A percentile compares a stretch with the other conserved stretches of the same genome.
Conservation (phyloP, 2,329 filamentous ascomycete species). For the Byssoonygena ceratinophila region DNA sequence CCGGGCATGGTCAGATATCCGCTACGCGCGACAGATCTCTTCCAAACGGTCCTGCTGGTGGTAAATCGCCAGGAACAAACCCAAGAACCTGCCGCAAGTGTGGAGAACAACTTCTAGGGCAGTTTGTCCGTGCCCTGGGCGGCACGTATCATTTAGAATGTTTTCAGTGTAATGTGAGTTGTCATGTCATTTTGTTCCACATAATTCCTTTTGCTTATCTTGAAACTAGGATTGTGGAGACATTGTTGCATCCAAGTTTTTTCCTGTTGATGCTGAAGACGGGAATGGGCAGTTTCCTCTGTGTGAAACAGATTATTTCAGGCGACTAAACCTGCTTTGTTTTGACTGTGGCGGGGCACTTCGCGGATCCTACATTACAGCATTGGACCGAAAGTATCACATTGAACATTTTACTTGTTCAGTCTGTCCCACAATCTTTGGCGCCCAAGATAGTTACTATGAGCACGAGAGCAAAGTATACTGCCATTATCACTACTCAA, state of each 20-base stretch:
- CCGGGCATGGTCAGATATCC: slow-evolving; percentile 24
- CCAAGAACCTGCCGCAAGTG: slow-evolving; percentile 70
- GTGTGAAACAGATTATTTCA: slow-evolving; percentile 96
- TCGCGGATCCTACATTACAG: slow-evolving; percentile 94
- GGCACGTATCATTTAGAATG: slow-evolving; percentile 95
- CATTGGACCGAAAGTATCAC: slow-evolving; percentile 94
- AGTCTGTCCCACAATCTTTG: slow-evolving; percentile 93
- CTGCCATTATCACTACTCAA: slow-evolving; percentile 98
- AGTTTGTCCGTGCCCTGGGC: slow-evolving; percentile 88
- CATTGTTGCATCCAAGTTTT: slow-evolving; percentile 98
- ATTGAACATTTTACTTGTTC: slow-evolving; percentile 99
- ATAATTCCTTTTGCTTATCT: slow-evolving; percentile 10
- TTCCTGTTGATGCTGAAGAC: slow-evolving; percentile 85
- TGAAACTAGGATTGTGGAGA: slow-evolving; percentile 73
- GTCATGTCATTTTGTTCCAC: neutral
- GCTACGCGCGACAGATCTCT: slow-evolving; percentile 29
- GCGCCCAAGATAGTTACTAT: slow-evolving; percentile 96
- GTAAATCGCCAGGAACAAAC: slow-evolving; percentile 29
- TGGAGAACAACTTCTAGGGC: slow-evolving; percentile 73
- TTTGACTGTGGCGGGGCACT: slow-evolving; percentile 85
- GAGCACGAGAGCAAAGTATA: slow-evolving; percentile 95
- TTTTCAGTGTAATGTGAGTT: slow-evolving; percentile 83
- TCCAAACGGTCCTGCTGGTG: slow-evolving; percentile 26
- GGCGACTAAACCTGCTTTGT: slow-evolving; percentile 79
- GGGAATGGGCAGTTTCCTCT: slow-evolving; percentile 78